Conservation (phyloP, 257 asterid genomes). For the Ligustrum vulgare region DNA sequence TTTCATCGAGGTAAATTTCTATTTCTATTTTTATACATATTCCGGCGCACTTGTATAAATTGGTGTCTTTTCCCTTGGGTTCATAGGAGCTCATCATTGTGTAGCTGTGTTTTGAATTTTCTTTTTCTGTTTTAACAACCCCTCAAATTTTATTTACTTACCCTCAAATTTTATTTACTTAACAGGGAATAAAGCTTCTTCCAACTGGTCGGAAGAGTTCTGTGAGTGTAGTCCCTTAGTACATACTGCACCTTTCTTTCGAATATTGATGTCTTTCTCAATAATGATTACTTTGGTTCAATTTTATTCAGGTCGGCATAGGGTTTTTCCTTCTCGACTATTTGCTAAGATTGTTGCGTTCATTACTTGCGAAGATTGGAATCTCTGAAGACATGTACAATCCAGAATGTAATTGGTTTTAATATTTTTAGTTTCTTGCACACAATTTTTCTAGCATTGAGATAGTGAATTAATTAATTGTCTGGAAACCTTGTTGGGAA, state of each 20-base stretch:
- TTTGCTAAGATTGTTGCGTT: constrained; percentile 49
- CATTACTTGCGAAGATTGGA: constrained; percentile 61
- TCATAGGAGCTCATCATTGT: neutral
- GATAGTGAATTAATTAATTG: constrained; percentile 9
- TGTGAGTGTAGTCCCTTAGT: constrained; percentile 49
- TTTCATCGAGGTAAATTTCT: neutral
- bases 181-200: constrained; percentile 97
- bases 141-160: no score
- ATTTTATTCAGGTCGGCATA: constrained; percentile 63
- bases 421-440: constrained; percentile 17
- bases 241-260: constrained; percentile 1
- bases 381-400: constrained; percentile 79
- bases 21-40: constrained; percentile 2
- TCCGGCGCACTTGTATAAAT: constrained; percentile 1
- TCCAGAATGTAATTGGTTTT: constrained; percentile 89
- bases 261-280: constrained; percentile 10
- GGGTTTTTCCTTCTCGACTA: constrained; percentile 70
- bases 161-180: constrained; percentile 22
- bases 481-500: no score
- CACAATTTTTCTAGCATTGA: constrained; percentile 15
- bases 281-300: constrained; percentile 12
- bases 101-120: constrained; percentile 1
- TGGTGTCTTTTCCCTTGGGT: neutral
- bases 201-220: constrained; percentile 80
- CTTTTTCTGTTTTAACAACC: neutral